A percentile compares a stretch with the other conserved stretches of the same genome.
These are phyloP conservation scores for Phytophthora pinifolia DNA, from an alignment of 352 stramenopile species.

Conservation along the genomic window DNA sequence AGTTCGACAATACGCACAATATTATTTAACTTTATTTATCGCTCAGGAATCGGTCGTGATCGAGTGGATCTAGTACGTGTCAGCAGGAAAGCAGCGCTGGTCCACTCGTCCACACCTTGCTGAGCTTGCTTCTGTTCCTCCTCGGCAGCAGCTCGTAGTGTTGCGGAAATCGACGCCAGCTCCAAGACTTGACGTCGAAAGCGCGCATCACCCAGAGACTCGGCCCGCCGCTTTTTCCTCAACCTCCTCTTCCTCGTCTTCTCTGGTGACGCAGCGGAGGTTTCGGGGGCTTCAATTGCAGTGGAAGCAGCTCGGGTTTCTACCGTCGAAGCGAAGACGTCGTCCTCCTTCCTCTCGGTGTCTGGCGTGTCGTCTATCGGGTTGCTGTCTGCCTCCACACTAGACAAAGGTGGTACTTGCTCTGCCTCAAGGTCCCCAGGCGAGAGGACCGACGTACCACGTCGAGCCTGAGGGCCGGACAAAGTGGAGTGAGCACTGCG, in stretches of 20 bases:
- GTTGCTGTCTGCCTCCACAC: neutral
- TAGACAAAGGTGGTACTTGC: neutral
- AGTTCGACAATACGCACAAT: no score
- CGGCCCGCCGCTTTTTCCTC: constrained; percentile 21
- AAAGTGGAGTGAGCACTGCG: constrained; percentile 17
- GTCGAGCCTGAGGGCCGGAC: neutral
- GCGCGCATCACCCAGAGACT: neutral
- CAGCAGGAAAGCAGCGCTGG: constrained; percentile 1
- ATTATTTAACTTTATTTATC: no score
- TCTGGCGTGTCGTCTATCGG: neutral
- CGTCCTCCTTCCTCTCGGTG: neutral
- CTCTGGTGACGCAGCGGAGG: neutral
- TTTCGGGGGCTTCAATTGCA: neutral
- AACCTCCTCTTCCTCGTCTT: constrained; percentile 11
- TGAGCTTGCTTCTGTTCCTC: constrained; percentile 19
- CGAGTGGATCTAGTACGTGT: no score
- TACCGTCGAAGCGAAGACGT: neutral
- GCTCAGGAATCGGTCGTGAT: no score
- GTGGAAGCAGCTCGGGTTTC: neutral
- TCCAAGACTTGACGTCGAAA: constrained; percentile 21
- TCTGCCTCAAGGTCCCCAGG: neutral
- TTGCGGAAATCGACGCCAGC: constrained; percentile 17
- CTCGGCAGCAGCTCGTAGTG: constrained; percentile 13
- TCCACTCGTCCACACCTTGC: constrained; percentile 8
- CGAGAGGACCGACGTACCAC: neutral